Base-by-base conservation (phyloP, 225 moss, liverwort and hornwort genomes). In the Bryum argenteum region DNA sequence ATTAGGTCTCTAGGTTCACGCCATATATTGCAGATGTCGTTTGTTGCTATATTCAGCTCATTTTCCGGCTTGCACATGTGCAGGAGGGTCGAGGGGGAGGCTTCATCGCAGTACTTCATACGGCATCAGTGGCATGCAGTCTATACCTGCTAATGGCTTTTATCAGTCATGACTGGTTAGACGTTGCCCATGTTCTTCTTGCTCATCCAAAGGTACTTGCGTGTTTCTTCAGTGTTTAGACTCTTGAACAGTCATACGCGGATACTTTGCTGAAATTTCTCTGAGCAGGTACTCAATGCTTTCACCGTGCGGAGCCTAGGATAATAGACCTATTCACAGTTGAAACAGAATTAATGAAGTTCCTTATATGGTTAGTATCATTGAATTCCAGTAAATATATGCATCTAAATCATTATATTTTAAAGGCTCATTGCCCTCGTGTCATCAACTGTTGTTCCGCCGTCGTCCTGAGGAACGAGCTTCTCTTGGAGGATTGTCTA, bases 41-140 rank as follows among this genome's bases (percentile, higher is more conserved):
- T 78, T 39, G 13, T 66, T 15, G 51, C 55, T 78, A 63, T 66
- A 54, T 60, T 59, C 48, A 72, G 57, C 58, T 54, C 41, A 10
- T 56, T 74, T 54, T 73, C 23, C 21, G 43, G 53, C 38, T 70
- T 75, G 54, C 24, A 71, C 63, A 39, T 82, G 20, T 79, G 74
- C 85, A 94, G 94, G 94, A 94, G 65, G 84, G 90, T 73, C 89
- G 90, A 83, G 92, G 85, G 61, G 94, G 89, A 76, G 92, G 93
- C 65, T 87, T 92, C 74, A 80, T 94, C 65, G 94, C 97, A 81
- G 81, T 94, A 33, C 84, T 94, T 69, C 97, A 98, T 69, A 91
- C 97, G 74, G 97, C 97, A 40, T 78, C 92, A n/a, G 94, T 94
- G 71, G 91, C 97, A 58, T 98, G 97, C 78, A 92, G 94, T 80